These are phyloP conservation scores for Polyporus tsugae DNA, from an alignment of 1,284 basidiomycete genomes.

Conservation along the genomic window DNA sequence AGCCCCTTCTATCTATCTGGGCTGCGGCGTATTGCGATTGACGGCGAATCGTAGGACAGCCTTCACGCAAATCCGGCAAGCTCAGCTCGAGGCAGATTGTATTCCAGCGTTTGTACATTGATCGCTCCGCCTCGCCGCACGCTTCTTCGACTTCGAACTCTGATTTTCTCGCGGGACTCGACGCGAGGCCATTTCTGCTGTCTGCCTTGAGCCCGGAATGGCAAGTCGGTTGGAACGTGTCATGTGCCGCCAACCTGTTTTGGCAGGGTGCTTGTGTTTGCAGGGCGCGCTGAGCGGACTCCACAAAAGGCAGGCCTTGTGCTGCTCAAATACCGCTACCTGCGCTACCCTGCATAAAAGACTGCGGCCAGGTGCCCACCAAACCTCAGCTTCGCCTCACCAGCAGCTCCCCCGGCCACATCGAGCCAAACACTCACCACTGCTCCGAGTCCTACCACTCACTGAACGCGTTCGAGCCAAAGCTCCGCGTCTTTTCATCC, in stretches of 20 bases:
- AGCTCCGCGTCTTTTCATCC: constrained; percentile 7
- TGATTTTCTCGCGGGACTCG: constrained; percentile 19
- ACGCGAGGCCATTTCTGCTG: constrained; percentile 30
- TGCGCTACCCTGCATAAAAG: constrained; percentile 23
- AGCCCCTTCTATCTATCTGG: not conserved
- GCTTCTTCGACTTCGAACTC: constrained; percentile 15
- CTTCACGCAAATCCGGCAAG: constrained; percentile 13
- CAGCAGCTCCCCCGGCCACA: constrained; percentile 17
- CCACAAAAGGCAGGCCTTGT: constrained; percentile 30
- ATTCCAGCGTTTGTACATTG: not conserved
- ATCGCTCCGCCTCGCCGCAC: not conserved
- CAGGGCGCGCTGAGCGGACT: constrained; percentile 13
- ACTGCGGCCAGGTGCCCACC: constrained; percentile 15
- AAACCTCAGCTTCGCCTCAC: constrained; percentile 26
- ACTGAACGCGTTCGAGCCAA: constrained; percentile 12
- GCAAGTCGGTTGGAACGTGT: constrained; percentile 32
- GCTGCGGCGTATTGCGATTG: constrained; percentile 8
- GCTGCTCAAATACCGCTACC: constrained; percentile 11
- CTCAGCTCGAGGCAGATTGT: constrained; percentile 13
- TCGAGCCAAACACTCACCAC: not conserved
- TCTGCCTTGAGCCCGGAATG: constrained; percentile 38
- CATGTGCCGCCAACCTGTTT: constrained; percentile 33
- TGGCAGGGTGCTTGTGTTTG: constrained; percentile 39
- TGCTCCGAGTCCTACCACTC: constrained; percentile 2
- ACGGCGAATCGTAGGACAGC: constrained; percentile 17